These are phyloP conservation scores for Mucuna pruriens DNA, from an alignment of 306 rosid species.

Conservation along the genomic window DNA sequence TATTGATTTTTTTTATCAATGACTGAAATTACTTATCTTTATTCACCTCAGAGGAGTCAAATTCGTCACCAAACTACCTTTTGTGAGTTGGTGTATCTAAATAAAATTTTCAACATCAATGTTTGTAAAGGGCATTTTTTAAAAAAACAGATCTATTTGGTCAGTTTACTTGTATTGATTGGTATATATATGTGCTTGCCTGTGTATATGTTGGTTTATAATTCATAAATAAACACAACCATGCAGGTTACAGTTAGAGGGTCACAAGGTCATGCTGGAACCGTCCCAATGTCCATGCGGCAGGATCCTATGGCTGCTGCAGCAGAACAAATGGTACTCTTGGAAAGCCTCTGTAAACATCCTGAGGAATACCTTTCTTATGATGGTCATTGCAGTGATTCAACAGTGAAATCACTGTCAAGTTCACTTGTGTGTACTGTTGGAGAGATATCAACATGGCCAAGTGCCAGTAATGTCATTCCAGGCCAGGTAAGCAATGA, in stretches of 20 bases:
- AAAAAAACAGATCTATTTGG: neutral
- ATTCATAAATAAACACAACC: slow-evolving; percentile 3
- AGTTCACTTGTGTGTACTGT: slow-evolving; percentile 93
- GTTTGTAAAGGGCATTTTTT: neutral
- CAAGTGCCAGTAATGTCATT: slow-evolving; percentile 98
- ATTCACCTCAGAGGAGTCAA: neutral
- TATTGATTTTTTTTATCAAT: neutral
- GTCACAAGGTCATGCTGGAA: slow-evolving; percentile 96
- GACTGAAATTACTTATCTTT: neutral
- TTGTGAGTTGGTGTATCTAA: slow-evolving; percentile 4
- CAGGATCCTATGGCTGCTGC: slow-evolving; percentile 90
- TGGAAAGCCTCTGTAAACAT: slow-evolving; percentile 82
- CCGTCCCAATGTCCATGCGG: slow-evolving; percentile 97
- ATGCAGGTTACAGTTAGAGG: slow-evolving; percentile 89
- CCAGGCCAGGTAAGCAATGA: slow-evolving; percentile 92
- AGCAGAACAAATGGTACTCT: slow-evolving; percentile 72
- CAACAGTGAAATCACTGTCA: slow-evolving; percentile 70
- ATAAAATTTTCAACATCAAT: neutral
- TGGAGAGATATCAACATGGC: slow-evolving; percentile 98
- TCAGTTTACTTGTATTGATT: neutral
- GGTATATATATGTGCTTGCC: neutral
- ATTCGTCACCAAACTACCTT: neutral
- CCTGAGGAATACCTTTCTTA: slow-evolving; percentile 75
- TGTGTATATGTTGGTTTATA: neutral
- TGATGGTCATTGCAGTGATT: slow-evolving; percentile 72